Evolutionary conservation across 2,329 filamentous ascomycete genomes (phyloP), one percentile per base, ranked within the genome.

Genomic region (Epichloe gansuensis): DNA sequence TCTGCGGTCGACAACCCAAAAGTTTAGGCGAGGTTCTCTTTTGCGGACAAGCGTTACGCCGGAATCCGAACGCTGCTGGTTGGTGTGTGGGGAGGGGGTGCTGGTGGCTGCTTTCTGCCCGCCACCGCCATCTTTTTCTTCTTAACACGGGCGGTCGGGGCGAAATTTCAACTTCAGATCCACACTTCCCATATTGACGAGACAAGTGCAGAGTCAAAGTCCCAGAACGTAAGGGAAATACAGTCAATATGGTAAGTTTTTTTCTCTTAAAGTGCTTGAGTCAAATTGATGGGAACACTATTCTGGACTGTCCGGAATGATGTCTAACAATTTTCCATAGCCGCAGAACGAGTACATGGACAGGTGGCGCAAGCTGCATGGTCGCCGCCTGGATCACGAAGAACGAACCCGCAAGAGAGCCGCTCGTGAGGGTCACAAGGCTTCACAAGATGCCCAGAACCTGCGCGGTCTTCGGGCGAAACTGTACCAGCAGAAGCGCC

Each of bases 401-500:
- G 93, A 98, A 74, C 85, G 91, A 60, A 75, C 76, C 55, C 87
- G 93, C 64, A 98, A 98, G 78, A 82, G 84, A 62, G 75, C 81
- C 57, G 93, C 93, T 55, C 85, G 93, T 73, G 88, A 95, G 74
- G 85, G 82, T 55, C 91, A 98, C 77, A 84, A 91, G 72, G 82
- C 82, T 53, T 93, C 87, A 49, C 80, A 93, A 66, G 85, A 95
- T 73, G 90, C 93, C 25, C 91, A 97, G 76, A 95, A 93, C 70
- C 78, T 96, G 65, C 85, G 87, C 56, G 93, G 93, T 59, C 81
- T 97, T 62, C 80, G 89, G 57, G 93, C 93, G 61, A 98, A 98
- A 78, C 76, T 95, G 64, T 85, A 93, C 75, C 86, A 91, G 70
- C 85, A 97, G 80, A 89, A 91, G 77, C 82, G 93, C 28, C 88